phyloP scores from a whole-genome alignment of 345 rosid genomes.

The Brassica juncea region DNA sequence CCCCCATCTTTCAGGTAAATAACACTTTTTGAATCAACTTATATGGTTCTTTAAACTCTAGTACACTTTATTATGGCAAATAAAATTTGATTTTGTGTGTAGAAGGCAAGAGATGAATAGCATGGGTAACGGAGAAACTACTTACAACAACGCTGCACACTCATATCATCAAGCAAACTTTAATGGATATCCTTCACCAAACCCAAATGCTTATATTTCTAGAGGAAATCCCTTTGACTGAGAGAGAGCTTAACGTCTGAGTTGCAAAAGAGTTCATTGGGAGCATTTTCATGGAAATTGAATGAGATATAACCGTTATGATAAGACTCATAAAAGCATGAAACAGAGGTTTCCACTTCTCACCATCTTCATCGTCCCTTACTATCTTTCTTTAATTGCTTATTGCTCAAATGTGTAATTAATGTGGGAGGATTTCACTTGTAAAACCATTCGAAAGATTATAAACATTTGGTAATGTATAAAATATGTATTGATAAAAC shows the following conservation, averaged over 20 bases:
- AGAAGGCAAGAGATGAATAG: slow-evolving; percentile 47
- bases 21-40: neutral
- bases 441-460: neutral
- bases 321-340: neutral
- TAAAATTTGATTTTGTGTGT: neutral
- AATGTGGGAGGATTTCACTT: neutral
- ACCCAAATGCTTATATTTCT: slow-evolving; percentile 42
- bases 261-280: neutral
- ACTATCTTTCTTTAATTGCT: neutral
- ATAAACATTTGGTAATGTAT: too few relatives aligned
- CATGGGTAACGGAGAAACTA: slow-evolving; percentile 27
- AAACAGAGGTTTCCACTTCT: neutral
- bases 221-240: slow-evolving; percentile 71
- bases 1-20: slow-evolving; percentile 48
- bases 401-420: slow-evolving; percentile 20
- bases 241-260: neutral
- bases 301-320: neutral
- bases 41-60: slow-evolving; percentile 4
- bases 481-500: neutral
- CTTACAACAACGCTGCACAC: slow-evolving; percentile 25
- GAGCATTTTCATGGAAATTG: neutral
- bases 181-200: slow-evolving; percentile 40
- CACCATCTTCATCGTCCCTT: neutral
- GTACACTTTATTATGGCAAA: neutral
- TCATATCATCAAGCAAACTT: slow-evolving; percentile 34